These are phyloP conservation scores for Allantophomopsis lycopodina DNA, from an alignment of 2,329 filamentous ascomycete genomes.

Conservation along the genomic window DNA sequence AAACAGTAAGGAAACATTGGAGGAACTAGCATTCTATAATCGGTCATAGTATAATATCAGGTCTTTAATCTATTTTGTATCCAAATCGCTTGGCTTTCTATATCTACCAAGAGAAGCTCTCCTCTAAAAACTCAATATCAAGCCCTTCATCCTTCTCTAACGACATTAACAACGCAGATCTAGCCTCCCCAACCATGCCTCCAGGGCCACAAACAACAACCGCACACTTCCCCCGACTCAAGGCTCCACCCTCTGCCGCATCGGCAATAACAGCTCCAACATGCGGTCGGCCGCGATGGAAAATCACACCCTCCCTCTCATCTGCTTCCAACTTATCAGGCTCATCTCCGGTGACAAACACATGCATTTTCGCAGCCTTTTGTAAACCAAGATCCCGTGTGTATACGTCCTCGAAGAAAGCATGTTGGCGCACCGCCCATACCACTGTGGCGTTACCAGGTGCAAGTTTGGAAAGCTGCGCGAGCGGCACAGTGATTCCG, in stretches of 20 bases:
- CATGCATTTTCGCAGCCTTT: no score
- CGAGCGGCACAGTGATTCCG: slow-evolving; percentile 27
- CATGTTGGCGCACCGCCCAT: neutral
- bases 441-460: neutral
- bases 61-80: no score
- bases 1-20: no score
- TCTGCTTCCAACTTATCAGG: neutral
- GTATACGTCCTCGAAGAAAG: neutral
- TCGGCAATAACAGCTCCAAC: neutral
- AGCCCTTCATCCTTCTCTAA: slow-evolving; percentile 11
- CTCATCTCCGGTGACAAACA: neutral
- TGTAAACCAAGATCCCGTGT: no score
- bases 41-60: no score
- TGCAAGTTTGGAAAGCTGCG: slow-evolving; percentile 18
- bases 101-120: slow-evolving; percentile 27
- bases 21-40: no score
- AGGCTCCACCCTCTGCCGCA: slow-evolving; percentile 8
- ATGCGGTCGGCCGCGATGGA: neutral
- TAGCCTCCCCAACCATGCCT: slow-evolving; percentile 28
- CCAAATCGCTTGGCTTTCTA: neutral
- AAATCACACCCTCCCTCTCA: neutral
- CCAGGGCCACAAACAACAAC: slow-evolving; percentile 30
- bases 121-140: slow-evolving; percentile 27
- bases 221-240: slow-evolving; percentile 18
- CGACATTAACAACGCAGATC: slow-evolving; percentile 20